Evolutionary conservation across 2,329 filamentous ascomycete species (phyloP), one percentile per base, ranked within the genome.

Genomic region (Fusarium musae): DNA sequence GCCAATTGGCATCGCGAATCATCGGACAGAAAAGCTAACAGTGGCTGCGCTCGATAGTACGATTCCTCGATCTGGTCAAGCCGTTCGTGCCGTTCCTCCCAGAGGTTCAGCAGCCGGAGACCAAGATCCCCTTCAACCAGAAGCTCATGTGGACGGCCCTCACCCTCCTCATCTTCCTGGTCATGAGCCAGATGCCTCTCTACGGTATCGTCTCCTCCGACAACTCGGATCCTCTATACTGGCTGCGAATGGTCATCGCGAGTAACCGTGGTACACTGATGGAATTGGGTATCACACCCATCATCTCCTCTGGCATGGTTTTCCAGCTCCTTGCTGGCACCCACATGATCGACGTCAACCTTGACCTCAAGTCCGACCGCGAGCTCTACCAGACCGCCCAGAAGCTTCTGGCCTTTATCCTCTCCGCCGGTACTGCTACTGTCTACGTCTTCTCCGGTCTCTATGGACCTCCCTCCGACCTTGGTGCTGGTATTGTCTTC

Each of bases 381-480:
- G 96, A 99, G 89, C 92, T 99, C 75, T 99, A 99, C 91, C 96
- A 99, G 89, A 99, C 96, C 75, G 96, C 97, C 63, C 96, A 99
- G 90, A 99, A 99, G 89, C 93, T 97, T 75, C 96, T 97, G 80
- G 96, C 96, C 78, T 97, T 99, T 82, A 97, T 99, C 83, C 90
- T 99, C 78, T 97, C 96, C 75, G 96, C 97, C 85, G 96, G 96
- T 78, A 97, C 97, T 83, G 96, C 95, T 81, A 97, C 95, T 79
- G 96, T 99, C 80, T 98, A 97, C 86, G 96, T 99, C 83, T 93
- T 99, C 86, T 98, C 95, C 79, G 95, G 95, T 83, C 95, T 98
- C 81, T 99, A 99, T 84, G 96, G 96, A 77, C 94, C 95, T 83
- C 96, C 97, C 74, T 96, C 94, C 78, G 96, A 98, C 81, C 95